Conservation (phyloP, 78 protist genomes). For the Dictyostelium firmibasis region DNA sequence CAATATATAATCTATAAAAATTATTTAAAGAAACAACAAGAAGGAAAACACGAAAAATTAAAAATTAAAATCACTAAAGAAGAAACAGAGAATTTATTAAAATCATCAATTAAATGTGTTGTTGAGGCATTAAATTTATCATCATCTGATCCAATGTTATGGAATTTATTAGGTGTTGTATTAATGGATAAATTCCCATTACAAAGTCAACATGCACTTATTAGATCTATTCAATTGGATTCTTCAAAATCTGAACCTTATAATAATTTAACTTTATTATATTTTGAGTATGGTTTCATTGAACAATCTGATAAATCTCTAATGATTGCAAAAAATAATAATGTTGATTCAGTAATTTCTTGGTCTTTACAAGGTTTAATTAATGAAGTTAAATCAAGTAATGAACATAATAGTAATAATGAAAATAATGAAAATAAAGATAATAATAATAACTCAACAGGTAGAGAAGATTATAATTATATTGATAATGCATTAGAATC, state of each 20-base stretch:
- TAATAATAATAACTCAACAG: background rate
- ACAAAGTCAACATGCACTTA: slow-evolving; percentile 63
- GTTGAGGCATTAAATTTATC: slow-evolving; percentile 27
- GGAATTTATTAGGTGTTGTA: slow-evolving; percentile 75
- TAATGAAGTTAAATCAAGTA: slow-evolving; percentile 18
- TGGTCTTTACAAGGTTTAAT: slow-evolving; percentile 76
- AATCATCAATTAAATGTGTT: slow-evolving; percentile 29
- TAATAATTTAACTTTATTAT: slow-evolving; percentile 57
- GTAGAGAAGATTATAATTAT: slow-evolving; percentile 35
- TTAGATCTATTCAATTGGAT: slow-evolving; percentile 67
- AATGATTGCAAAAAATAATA: slow-evolving; percentile 34
- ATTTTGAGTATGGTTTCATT: slow-evolving; percentile 29
- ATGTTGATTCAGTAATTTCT: background rate
- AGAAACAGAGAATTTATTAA: background rate
- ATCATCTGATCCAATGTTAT: slow-evolving; percentile 13
- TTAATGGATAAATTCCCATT: slow-evolving; percentile 64
- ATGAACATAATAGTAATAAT: background rate
- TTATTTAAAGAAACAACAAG: background rate
- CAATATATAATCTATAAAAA: slow-evolving; percentile 8
- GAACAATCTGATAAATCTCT: slow-evolving; percentile 20
- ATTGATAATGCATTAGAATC: slow-evolving; percentile 24
- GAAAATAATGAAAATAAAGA: background rate
- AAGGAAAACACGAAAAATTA: background rate
- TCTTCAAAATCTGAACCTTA: slow-evolving; percentile 43
- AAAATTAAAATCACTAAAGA: background rate